Evolutionary conservation across 1,139 yeast species (phyloP).

Genomic region (Schwanniomyces etchellsii): DNA sequence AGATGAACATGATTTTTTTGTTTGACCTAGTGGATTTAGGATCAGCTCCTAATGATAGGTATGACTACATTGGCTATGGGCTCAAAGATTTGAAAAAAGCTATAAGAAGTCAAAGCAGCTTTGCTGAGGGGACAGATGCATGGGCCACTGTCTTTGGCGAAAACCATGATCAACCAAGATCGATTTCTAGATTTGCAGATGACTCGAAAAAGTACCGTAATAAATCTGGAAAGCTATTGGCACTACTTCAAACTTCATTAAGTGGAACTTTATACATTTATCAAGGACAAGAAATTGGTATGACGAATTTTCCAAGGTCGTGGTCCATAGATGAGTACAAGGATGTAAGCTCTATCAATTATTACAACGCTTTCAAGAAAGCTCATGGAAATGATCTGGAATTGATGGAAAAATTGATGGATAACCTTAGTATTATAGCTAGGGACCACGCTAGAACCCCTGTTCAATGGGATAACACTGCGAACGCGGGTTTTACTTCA

Average conservation of each 20-base stretch:
- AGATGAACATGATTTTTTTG: conserved; percentile 1
- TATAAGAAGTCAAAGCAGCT: conserved; percentile 13
- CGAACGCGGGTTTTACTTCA: conserved; percentile 50
- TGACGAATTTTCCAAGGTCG: conserved; percentile 47
- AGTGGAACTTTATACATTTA: conserved; percentile 55
- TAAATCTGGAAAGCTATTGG: conserved; percentile 43
- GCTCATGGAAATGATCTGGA: conserved; percentile 26
- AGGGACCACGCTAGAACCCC: conserved; percentile 58
- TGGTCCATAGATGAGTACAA: conserved; percentile 37
- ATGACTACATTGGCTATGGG: conserved; percentile 25
- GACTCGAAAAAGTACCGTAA: conserved; percentile 26
- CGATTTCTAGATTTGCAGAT: conserved; percentile 47
- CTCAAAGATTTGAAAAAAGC: conserved; percentile 41
- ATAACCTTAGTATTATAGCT: conserved; percentile 30
- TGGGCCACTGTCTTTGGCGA: conserved; percentile 56
- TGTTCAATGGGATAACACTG: conserved; percentile 49
- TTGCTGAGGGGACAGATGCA: conserved; percentile 1
- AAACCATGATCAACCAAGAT: conserved; percentile 57
- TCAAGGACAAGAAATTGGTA: conserved; percentile 60
- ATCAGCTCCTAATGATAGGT: conserved; percentile 2
- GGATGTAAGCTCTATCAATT: conserved; percentile 47
- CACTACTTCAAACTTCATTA: conserved; percentile 40
- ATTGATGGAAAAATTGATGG: conserved; percentile 21
- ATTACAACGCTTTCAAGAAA: conserved; percentile 38
- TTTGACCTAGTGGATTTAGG: conserved; percentile 1